phyloP scores from a whole-genome alignment of 257 asterid species.

The Przewalskia tangutica region DNA sequence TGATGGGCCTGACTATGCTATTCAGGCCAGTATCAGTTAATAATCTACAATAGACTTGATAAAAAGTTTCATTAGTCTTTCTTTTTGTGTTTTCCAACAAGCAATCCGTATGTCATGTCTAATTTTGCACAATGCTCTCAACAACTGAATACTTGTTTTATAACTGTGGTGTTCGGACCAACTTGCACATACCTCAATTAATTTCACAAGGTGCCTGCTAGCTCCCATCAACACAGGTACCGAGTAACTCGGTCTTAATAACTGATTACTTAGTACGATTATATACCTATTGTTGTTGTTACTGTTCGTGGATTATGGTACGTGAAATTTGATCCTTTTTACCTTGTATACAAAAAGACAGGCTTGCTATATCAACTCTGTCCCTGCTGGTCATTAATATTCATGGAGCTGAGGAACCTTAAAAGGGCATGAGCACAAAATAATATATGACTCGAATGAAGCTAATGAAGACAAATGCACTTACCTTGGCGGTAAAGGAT shows the following conservation, averaged over 20 bases:
- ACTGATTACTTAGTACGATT: not conserved
- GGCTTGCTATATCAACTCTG: not conserved
- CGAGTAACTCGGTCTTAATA: not conserved
- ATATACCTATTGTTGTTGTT: not conserved
- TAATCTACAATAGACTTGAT: not conserved
- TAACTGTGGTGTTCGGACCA: too few species aligned
- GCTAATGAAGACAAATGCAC: not conserved
- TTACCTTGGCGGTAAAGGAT: slow-evolving; percentile 48
- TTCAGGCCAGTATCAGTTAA: not conserved
- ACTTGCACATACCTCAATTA: too few species aligned
- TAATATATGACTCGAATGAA: not conserved
- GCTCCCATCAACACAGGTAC: too few species aligned
- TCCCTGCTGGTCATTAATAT: not conserved
- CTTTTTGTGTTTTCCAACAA: not conserved
- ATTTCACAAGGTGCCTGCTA: too few species aligned
- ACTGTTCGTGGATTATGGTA: not conserved
- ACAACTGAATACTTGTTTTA: not conserved
- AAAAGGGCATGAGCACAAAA: not conserved
- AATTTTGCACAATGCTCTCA: not conserved
- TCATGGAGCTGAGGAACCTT: not conserved
- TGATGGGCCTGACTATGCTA: too few species aligned
- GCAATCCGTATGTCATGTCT: not conserved
- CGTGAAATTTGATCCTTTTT: not conserved
- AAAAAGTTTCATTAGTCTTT: too few species aligned
- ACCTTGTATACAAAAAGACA: not conserved